Evolutionary conservation across 257 asterid species (phyloP), one percentile per base, ranked within the genome.

Genomic region (Solanum verrucosum): DNA sequence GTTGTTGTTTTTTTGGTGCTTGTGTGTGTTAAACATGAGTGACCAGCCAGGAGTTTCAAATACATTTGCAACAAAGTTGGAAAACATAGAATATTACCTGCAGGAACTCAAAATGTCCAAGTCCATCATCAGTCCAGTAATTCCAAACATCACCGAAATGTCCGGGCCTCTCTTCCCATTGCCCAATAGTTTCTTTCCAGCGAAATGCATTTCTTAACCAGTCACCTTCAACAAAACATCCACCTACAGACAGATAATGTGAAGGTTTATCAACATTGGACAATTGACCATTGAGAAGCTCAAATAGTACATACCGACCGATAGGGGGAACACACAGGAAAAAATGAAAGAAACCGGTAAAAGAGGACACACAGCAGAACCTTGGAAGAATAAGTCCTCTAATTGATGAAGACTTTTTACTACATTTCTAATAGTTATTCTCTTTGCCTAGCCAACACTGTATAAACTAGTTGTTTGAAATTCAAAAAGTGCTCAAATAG

Each of bases 111-210:
- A 92, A 91, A 90, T 96, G 98, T 27, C 99, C 99, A 38, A 96
- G 88, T 18, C 99, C 99, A 87, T 95, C 99, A 90, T 97, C 99
- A 42, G 99, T 97, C 99, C 99, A 97, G 90, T 97, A 97, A 85
- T 89, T 84, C 99, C 99, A 97, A 83, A 97, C 99, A 27, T 97
- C 99, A 56, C 99, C 99, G 72, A 94, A 97, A 91, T 97, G 99
- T 37, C 99, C 99, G 0, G 98, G 95, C 89, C 99, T 94, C 94
- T 94, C 98, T 89, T 97, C 96, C 99, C 99, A 96, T 3, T 97
- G 94, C 34, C 99, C 99, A 85, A 97, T 91, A 65, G 98, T 97
- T 92, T 95, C 98, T 90, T 97, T 96, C 99, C 99, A 97, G 60
- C 99, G 95, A 89, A 97, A 93, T 42, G 99, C 99, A 91, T 96